These are phyloP conservation scores for Dalbergia cochinchinensis DNA, from an alignment of 306 rosid genomes.

Conservation along the genomic window DNA sequence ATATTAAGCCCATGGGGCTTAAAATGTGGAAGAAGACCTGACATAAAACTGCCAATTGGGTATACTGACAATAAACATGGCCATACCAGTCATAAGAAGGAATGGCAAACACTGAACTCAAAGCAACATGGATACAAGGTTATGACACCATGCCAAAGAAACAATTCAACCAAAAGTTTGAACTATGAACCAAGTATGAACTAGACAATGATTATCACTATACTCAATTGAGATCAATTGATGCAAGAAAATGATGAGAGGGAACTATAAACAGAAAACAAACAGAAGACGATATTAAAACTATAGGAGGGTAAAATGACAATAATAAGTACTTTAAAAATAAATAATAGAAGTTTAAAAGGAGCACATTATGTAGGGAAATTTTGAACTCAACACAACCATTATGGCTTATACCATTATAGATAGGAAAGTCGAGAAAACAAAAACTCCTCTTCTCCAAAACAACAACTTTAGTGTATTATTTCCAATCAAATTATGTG, in stretches of 20 bases:
- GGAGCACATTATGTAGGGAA: background rate
- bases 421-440: background rate
- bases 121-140: constrained; percentile 2
- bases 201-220: background rate
- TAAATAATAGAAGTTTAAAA: background rate
- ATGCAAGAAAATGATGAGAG: background rate
- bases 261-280: constrained; percentile 6
- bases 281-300: background rate
- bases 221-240: constrained; percentile 20
- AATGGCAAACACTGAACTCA: constrained; percentile 3
- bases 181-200: background rate
- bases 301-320: constrained; percentile 1
- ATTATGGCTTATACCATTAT: background rate
- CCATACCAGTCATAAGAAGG: background rate
- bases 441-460: background rate
- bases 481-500: constrained; percentile 26
- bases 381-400: background rate
- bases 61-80: constrained; percentile 18
- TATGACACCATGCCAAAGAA: constrained; percentile 12
- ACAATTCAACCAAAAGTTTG: constrained; percentile 27
- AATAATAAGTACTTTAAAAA: background rate
- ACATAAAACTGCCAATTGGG: constrained; percentile 6
- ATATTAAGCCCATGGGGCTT: background rate
- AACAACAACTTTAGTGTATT: background rate
- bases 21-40: constrained; percentile 12